Evolutionary conservation across 139 green algal genomes (phyloP).

Genomic region (Trebouxia sp.): DNA sequence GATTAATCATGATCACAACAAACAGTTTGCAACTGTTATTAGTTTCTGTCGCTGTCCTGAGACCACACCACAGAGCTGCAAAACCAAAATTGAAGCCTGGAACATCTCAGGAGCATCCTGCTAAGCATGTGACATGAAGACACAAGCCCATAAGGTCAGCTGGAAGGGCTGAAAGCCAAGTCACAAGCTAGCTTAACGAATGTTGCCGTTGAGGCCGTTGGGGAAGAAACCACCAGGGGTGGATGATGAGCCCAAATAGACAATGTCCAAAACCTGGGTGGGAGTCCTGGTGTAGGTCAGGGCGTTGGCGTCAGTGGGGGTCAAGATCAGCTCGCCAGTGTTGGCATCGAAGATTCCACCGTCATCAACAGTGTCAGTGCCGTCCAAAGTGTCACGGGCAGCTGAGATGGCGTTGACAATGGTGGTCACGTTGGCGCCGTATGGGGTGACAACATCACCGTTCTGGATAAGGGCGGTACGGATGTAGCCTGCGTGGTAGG

Average conservation of each 20-base stretch:
- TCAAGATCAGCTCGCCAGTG: background rate
- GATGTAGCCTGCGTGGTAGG: background rate
- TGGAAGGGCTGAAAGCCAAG: no score
- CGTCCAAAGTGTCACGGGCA: background rate
- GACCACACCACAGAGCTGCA: background rate
- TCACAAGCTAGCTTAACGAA: background rate
- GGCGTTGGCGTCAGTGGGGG: background rate
- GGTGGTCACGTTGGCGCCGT: background rate
- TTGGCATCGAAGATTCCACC: background rate
- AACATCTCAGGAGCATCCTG: background rate
- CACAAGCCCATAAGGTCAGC: no score
- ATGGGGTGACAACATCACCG: background rate
- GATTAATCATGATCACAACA: no score
- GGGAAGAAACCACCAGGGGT: slow-evolving; percentile 30
- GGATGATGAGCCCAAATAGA: slow-evolving; percentile 37
- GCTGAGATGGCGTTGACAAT: background rate
- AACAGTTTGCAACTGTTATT: no score
- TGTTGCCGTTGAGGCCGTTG: slow-evolving; percentile 9
- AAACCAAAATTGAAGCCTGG: background rate
- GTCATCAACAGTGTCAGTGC: background rate
- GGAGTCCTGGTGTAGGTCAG: background rate
- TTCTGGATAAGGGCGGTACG: background rate
- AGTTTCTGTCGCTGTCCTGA: background rate
- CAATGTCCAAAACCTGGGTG: slow-evolving; percentile 45
- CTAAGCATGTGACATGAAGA: background rate